Evolutionary conservation across 371 early-diverging fungal species (phyloP).

Genomic region (Actinomucor elegans): DNA sequence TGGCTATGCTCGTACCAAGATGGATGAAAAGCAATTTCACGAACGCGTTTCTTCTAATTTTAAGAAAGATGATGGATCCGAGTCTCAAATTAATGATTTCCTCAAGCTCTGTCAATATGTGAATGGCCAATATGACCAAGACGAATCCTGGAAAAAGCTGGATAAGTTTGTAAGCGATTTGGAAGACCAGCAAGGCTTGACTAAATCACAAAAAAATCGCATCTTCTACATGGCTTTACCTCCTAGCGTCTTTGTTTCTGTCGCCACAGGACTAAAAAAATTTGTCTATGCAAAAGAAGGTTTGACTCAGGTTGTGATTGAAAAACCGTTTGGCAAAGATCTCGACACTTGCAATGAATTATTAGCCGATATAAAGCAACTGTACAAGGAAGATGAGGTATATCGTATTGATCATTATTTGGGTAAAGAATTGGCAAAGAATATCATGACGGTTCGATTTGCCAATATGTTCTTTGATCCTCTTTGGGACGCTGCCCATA

Average conservation of each 20-base stretch:
- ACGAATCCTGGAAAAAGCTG: slow-evolving; percentile 68
- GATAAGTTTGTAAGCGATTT: slow-evolving; percentile 55
- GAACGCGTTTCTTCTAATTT: slow-evolving; percentile 71
- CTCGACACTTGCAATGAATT: slow-evolving; percentile 79
- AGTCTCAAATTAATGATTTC: slow-evolving; percentile 64
- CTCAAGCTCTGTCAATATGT: slow-evolving; percentile 78
- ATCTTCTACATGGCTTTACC: slow-evolving; percentile 99
- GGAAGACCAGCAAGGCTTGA: slow-evolving; percentile 44
- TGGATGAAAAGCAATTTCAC: too few species aligned
- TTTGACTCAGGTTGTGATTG: slow-evolving; percentile 83
- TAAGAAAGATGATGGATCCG: slow-evolving; percentile 54
- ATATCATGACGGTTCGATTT: slow-evolving; percentile 90
- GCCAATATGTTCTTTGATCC: slow-evolving; percentile 91
- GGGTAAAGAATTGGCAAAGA: slow-evolving; percentile 98
- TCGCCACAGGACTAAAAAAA: slow-evolving; percentile 73
- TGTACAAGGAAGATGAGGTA: slow-evolving; percentile 89
- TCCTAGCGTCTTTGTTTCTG: slow-evolving; percentile 90
- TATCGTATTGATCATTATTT: slow-evolving; percentile 98
- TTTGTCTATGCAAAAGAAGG: slow-evolving; percentile 59
- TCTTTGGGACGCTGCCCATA: slow-evolving; percentile 85
- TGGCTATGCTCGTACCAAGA: slow-evolving; percentile 94
- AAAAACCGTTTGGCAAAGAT: slow-evolving; percentile 99
- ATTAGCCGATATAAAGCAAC: slow-evolving; percentile 58
- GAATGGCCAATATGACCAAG: slow-evolving; percentile 88
- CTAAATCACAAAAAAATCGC: slow-evolving; percentile 51